Conservation (phyloP, 2,329 filamentous ascomycete genomes). For the Fusarium sulawesiense region DNA sequence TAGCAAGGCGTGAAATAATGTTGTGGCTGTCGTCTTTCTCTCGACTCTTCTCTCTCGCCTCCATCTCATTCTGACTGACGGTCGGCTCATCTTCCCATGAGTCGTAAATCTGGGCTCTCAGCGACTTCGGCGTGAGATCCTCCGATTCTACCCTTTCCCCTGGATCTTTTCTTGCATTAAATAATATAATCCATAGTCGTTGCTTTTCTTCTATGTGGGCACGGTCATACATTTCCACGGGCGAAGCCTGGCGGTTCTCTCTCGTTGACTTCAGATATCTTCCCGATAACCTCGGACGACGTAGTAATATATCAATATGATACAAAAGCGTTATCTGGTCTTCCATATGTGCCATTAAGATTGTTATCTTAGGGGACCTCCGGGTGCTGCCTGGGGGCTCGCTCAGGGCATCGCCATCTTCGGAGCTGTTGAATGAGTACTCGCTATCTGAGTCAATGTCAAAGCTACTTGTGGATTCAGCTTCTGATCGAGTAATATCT, state of each 20-base stretch:
- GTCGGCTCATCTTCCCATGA: not conserved
- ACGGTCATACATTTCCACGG: not conserved
- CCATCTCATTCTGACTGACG: accelerated
- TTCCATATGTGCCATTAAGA: not conserved
- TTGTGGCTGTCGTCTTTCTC: accelerated
- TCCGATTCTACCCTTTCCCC: no score
- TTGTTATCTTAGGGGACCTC: accelerated
- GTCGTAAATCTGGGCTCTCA: not conserved
- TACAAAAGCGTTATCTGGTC: not conserved
- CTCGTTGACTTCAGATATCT: not conserved
- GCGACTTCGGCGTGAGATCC: no score
- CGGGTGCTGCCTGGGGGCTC: accelerated
- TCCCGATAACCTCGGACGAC: not conserved
- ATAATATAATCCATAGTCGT: not conserved
- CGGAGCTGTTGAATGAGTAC: not conserved
- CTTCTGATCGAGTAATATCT: no score
- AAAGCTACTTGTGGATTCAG: not conserved
- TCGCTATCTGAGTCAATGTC: not conserved
- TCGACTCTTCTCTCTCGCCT: accelerated
- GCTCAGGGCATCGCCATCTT: accelerated
- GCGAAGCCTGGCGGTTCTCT: not conserved
- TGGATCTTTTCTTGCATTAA: not conserved
- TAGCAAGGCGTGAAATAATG: not conserved
- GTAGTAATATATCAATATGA: accelerated
- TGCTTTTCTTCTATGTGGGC: not conserved